Evolutionary conservation across 2,329 filamentous ascomycete species (phyloP).

Genomic region (Epichloe hybrida): DNA sequence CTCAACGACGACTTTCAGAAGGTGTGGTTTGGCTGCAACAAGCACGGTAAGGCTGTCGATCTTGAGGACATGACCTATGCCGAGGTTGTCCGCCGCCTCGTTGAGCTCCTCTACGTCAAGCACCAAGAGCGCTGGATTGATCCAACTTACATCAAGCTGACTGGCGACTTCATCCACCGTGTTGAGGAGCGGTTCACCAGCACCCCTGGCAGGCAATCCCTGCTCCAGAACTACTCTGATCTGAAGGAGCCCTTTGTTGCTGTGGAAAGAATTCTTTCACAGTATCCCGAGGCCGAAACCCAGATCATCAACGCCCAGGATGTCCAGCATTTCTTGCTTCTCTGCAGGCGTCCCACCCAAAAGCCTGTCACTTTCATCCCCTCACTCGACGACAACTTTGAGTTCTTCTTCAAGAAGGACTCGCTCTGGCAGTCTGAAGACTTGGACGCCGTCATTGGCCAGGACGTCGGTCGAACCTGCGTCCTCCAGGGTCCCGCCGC

Average conservation of each 20-base stretch:
- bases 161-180: conserved; percentile 90
- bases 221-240: conserved; percentile 82
- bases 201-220: conserved; percentile 56
- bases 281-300: conserved; percentile 73
- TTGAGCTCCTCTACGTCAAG: conserved; percentile 83
- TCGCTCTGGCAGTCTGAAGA: conserved; percentile 99
- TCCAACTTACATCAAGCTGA: conserved; percentile 64
- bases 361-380: conserved; percentile 97
- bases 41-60: conserved; percentile 66
- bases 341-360: conserved; percentile 83
- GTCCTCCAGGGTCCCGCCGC: conserved; percentile 93
- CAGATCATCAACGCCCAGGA: conserved; percentile 98
- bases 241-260: conserved; percentile 69
- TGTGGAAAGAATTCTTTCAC: conserved; percentile 63
- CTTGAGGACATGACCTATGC: conserved; percentile 93
- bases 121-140: conserved; percentile 90
- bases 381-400: conserved; percentile 89
- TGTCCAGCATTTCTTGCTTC: conserved; percentile 87
- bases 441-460: conserved; percentile 83
- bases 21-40: conserved; percentile 88
- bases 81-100: conserved; percentile 75
- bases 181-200: conserved; percentile 90
- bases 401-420: conserved; percentile 99
- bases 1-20: conserved; percentile 95
- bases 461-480: conserved; percentile 91